Evolutionary conservation across 352 stramenopile genomes (phyloP), one percentile per base, ranked within the genome.

Genomic region (Globisporangium radiosum): DNA sequence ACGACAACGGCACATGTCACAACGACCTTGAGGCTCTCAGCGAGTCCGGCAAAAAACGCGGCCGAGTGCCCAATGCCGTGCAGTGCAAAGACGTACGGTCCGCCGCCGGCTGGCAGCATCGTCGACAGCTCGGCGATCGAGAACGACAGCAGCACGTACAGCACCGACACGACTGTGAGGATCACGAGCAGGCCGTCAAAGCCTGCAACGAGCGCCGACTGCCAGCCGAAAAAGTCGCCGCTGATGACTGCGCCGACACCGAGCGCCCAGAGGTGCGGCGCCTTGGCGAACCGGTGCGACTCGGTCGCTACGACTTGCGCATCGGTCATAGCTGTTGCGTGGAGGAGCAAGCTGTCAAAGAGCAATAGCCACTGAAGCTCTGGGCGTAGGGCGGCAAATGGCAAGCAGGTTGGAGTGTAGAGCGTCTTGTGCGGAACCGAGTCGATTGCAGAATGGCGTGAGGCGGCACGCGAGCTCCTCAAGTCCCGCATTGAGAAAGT

Each of bases 71-170:
- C 76, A 33, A 89, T 80, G 19, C 73, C 79, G 47, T 86, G 76
- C 19, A 86, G 72, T 33, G 79, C 75, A 63, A 89, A 89, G 48
- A 82, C 55, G 65, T 89, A 89, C 50, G 79, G 76, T 0, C 79
- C 76, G 47, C 76, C 79, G 44, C 74, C 76, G 0, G 70, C 63
- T 2, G 76, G 76, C 43, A 86, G 63, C 47, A 65, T 87, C 10
- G 76, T 81, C 47, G 71, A 89, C 43, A 89, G 68, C 52, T 87
- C 78, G 38, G 76, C 76, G 56, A 88, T 88, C 44, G 78, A 88
- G 69, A 88, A 88, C 57, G 71, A 76, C 9, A 88, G 65, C 54
- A 88, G 54, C 48, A 87, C 72, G 64, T 85, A 88, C 19, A 88
- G 68, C 56, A 77, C 73, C 3, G 75, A 83, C 9, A 84, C 76